Conservation (phyloP, 805 yeast genomes). For the Sugiyamaella boreocaroliniensis region DNA sequence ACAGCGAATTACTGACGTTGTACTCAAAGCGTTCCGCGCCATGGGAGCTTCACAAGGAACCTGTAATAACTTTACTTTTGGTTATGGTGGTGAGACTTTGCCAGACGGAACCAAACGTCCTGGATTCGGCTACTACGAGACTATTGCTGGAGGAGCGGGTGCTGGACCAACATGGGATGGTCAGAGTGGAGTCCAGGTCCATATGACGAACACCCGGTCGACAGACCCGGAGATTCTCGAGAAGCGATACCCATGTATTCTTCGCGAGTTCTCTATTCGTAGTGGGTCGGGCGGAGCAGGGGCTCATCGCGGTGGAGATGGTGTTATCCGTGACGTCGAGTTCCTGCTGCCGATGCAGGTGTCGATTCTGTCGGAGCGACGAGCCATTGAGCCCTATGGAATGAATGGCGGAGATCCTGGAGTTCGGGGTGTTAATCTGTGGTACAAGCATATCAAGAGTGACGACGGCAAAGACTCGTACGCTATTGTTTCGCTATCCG, state of each 20-base stretch:
- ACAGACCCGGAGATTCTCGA: conserved; percentile 89
- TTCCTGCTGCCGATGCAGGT: conserved; percentile 66
- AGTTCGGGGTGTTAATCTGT: conserved; percentile 55
- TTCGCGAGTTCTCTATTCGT: conserved; percentile 67
- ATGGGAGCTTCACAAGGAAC: conserved; percentile 97
- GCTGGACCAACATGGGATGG: conserved; percentile 87
- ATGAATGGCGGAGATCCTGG: conserved; percentile 78
- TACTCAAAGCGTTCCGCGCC: conserved; percentile 76
- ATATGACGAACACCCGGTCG: conserved; percentile 89
- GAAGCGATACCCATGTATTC: conserved; percentile 75
- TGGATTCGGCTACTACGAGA: conserved; percentile 88
- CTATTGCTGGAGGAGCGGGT: conserved; percentile 94
- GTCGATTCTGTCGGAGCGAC: conserved; percentile 78
- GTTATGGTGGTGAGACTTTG: conserved; percentile 54
- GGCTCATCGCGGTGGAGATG: conserved; percentile 69
- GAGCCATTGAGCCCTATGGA: conserved; percentile 83
- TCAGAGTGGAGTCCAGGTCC: conserved; percentile 83
- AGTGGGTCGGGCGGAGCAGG: conserved; percentile 78
- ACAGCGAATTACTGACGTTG: conserved; percentile 85
- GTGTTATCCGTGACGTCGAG: conserved; percentile 79
- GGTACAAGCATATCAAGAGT: conserved; percentile 26
- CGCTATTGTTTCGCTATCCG: conserved; percentile 42
- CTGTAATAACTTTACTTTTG: conserved; percentile 90
- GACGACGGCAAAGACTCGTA: conserved; percentile 23
- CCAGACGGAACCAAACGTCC: conserved; percentile 38